Evolutionary conservation across 257 asterid genomes (phyloP).

Genomic region (Petunia axillaris): DNA sequence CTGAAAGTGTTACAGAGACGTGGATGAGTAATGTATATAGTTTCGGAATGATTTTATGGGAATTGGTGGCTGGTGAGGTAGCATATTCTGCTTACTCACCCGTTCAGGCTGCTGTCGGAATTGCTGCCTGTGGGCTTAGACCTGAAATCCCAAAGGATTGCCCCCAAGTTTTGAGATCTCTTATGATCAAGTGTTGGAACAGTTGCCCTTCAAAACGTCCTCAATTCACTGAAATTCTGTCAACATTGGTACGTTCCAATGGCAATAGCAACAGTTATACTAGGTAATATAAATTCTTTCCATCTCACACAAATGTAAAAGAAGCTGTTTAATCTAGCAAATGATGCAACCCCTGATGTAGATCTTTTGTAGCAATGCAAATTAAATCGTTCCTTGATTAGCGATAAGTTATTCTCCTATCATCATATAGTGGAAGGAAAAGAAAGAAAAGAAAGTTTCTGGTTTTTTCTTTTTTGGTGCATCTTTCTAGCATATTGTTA

Average conservation of each 20-base stretch:
- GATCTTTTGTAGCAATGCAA: background rate
- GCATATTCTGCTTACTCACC: slow-evolving; percentile 98
- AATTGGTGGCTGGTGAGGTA: slow-evolving; percentile 81
- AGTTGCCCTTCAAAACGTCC: slow-evolving; percentile 85
- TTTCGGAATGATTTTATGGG: slow-evolving; percentile 94
- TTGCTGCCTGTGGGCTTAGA: slow-evolving; percentile 97
- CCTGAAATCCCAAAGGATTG: slow-evolving; percentile 91
- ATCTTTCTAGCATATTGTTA: slow-evolving; percentile 5
- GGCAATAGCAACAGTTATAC: slow-evolving; percentile 37
- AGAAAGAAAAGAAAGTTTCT: background rate
- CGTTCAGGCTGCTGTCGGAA: slow-evolving; percentile 98
- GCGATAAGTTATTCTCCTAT: slow-evolving; percentile 12
- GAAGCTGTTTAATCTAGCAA: slow-evolving; percentile 27
- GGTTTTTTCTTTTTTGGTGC: background rate
- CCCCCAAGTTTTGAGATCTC: slow-evolving; percentile 65
- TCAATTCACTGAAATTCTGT: slow-evolving; percentile 71
- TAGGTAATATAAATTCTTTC: slow-evolving; percentile 48
- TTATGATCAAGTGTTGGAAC: slow-evolving; percentile 95
- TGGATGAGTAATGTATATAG: slow-evolving; percentile 98
- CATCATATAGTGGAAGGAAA: slow-evolving; percentile 5
- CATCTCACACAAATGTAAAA: slow-evolving; percentile 17
- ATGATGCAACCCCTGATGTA: slow-evolving; percentile 27
- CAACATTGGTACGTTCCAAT: slow-evolving; percentile 54
- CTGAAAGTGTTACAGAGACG: slow-evolving; percentile 83
- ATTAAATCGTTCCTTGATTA: slow-evolving; percentile 1